phyloP scores from a whole-genome alignment of 495 filamentous ascomycete species.

The Evansstolkia leycettana region DNA sequence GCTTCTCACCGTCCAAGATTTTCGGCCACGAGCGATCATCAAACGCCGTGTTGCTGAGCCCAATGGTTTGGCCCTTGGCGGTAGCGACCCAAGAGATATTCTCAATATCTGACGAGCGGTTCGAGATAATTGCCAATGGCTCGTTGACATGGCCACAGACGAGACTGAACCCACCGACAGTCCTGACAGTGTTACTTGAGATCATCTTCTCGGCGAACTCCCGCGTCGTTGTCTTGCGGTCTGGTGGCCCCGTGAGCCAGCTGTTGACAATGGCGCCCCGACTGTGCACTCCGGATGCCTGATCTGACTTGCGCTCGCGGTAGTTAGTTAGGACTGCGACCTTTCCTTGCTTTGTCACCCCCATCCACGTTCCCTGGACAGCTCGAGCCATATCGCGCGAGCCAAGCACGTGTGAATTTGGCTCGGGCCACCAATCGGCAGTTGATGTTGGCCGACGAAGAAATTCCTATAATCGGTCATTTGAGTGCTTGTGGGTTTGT shows the following conservation, averaged over 20 bases:
- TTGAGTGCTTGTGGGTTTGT: too few relatives aligned
- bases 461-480: slow-evolving; percentile 49
- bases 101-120: slow-evolving; percentile 54
- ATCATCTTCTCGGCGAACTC: slow-evolving; percentile 62
- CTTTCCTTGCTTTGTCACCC: slow-evolving; percentile 71
- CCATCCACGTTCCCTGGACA: slow-evolving; percentile 83
- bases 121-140: slow-evolving; percentile 76
- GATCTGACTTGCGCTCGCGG: slow-evolving; percentile 45
- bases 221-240: slow-evolving; percentile 28
- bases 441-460: slow-evolving; percentile 76
- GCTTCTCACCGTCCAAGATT: slow-evolving; percentile 45
- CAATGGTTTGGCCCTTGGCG: slow-evolving; percentile 51
- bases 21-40: slow-evolving; percentile 73
- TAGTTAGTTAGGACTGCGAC: slow-evolving; percentile 93
- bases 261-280: slow-evolving; percentile 76
- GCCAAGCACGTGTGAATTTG: slow-evolving; percentile 48
- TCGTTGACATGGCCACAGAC: slow-evolving; percentile 71
- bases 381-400: slow-evolving; percentile 56
- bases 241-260: slow-evolving; percentile 50
- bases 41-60: slow-evolving; percentile 77
- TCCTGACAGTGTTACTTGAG: slow-evolving; percentile 23
- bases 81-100: slow-evolving; percentile 54
- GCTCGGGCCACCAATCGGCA: slow-evolving; percentile 70
- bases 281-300: slow-evolving; percentile 50
- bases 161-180: slow-evolving; percentile 89